These are phyloP conservation scores for Chenopodium berlandieri DNA, from an alignment of 148 eudicot species.

Conservation along the genomic window DNA sequence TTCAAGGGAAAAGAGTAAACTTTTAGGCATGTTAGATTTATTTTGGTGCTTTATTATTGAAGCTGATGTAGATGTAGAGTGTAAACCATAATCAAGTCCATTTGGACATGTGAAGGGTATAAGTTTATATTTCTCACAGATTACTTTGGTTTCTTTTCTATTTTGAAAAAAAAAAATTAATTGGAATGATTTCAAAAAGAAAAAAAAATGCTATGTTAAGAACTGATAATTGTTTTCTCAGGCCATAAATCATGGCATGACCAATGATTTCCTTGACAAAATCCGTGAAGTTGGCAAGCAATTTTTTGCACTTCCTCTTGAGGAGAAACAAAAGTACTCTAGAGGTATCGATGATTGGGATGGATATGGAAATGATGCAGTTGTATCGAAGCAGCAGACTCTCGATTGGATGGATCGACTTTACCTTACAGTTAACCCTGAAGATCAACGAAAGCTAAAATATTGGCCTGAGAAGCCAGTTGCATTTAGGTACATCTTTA, in stretches of 20 bases:
- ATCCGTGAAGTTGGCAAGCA: conserved; percentile 40
- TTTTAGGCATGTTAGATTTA: neutral
- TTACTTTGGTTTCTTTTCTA: no score
- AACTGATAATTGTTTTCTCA: conserved; percentile 8
- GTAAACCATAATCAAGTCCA: neutral
- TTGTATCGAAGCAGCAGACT: conserved; percentile 41
- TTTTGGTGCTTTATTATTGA: neutral
- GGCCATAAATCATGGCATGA: conserved; percentile 63
- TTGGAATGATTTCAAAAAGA: no score
- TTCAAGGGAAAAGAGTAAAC: neutral
- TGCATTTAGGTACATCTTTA: conserved; percentile 39
- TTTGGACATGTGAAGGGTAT: neutral
- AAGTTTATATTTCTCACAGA: no score
- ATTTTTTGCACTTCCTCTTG: conserved; percentile 49
- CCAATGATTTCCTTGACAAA: conserved; percentile 50
- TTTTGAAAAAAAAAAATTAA: no score
- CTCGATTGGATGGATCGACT: conserved; percentile 69
- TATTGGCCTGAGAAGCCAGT: conserved; percentile 62
- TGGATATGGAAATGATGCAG: conserved; percentile 57
- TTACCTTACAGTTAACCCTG: conserved; percentile 42
- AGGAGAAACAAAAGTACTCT: conserved; percentile 47
- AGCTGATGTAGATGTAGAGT: neutral
- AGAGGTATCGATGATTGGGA: conserved; percentile 38
- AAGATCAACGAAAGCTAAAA: conserved; percentile 37
- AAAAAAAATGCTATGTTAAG: neutral